phyloP scores from a whole-genome alignment of 805 yeast species.

The Candida vartiovaarae region DNA sequence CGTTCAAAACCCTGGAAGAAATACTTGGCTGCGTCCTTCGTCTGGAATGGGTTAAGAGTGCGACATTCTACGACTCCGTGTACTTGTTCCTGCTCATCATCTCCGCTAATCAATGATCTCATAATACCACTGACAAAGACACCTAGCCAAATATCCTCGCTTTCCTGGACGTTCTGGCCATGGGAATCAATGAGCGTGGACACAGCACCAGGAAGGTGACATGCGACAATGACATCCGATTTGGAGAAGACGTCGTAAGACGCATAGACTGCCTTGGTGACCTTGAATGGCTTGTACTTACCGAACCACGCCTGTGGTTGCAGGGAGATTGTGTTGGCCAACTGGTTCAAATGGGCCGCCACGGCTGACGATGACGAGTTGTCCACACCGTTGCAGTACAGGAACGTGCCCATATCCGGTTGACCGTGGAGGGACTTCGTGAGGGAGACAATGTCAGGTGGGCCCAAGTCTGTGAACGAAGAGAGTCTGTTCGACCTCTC shows the following conservation, averaged over 20 bases:
- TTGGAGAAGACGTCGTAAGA: conserved; percentile 65
- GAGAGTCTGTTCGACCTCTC: conserved; percentile 58
- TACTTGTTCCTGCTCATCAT: conserved; percentile 71
- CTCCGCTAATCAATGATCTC: conserved; percentile 59
- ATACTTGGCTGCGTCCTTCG: conserved; percentile 37
- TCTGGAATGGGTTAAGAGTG: conserved; percentile 66
- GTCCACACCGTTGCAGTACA: conserved; percentile 71
- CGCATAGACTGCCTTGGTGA: conserved; percentile 64
- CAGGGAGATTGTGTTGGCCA: conserved; percentile 56
- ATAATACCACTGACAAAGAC: conserved; percentile 54
- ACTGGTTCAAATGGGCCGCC: conserved; percentile 64
- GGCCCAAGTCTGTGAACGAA: conserved; percentile 61
- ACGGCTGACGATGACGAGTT: conserved; percentile 71
- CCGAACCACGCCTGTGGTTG: conserved; percentile 77
- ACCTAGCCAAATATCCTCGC: conserved; percentile 48
- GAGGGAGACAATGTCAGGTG: conserved; percentile 61
- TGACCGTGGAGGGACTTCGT: conserved; percentile 54
- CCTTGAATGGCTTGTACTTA: conserved; percentile 60
- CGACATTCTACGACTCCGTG: conserved; percentile 75
- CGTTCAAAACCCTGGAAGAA: conserved; percentile 62
- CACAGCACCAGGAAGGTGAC: conserved; percentile 70
- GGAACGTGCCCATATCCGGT: conserved; percentile 60
- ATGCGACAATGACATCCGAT: conserved; percentile 65
- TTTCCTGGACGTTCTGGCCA: conserved; percentile 49
- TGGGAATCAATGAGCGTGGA: conserved; percentile 38